Evolutionary conservation across 2,329 filamentous ascomycete genomes (phyloP), one percentile per base, ranked within the genome.

Genomic region (Epichloe scottii): DNA sequence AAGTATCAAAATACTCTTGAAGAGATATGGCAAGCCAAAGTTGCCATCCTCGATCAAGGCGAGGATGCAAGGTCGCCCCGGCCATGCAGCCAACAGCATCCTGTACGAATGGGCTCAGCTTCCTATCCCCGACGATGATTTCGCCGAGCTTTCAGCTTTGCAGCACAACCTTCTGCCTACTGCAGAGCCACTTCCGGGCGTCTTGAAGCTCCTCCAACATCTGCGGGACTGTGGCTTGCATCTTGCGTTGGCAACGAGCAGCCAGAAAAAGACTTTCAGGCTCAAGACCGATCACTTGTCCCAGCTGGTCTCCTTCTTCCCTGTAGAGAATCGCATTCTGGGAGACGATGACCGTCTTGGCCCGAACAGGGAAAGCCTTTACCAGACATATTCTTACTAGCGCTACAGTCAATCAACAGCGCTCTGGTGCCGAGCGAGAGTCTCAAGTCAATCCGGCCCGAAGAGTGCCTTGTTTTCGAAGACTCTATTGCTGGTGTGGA

Each of bases 381-480:
- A 2, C 48, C 48, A 1, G 48, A 49, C 33, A 49, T 49, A 1
- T 49, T 43, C 30, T n/a, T 49, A 5, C 19, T 26, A 6, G 48
- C 48, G 7, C 40, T 49, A 10, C 11, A 44, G 38, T 35, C 48
- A 15, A 17, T 49, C 3, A 49, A 49, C 40, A 37, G 41, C 15
- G 38, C 37, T 10, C 21, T 49, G 12, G 5, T n/a, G 15, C 23
- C 48, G n/a, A 21, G 40, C 17, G 40, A 49, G 17, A 7, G 8
- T 4, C 10, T 10, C 26, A 8, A 23, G 17, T 6, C 39, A 5
- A 26, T 49, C 17, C 41, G 7, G 40, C 48, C 48, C 5, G 39
- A 44, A 11, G 48, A 49, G 30, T 49, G 38, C 30, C 35, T 49
- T n/a, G 48, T 49, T n/a, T 49, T 49, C 35, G 48, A 49, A 37